Percentiles rank a stretch among this genome's conserved stretches.
These are phyloP conservation scores for Saccharomyces eubayanus DNA, from an alignment of 805 yeast genomes.

Conservation along the genomic window DNA sequence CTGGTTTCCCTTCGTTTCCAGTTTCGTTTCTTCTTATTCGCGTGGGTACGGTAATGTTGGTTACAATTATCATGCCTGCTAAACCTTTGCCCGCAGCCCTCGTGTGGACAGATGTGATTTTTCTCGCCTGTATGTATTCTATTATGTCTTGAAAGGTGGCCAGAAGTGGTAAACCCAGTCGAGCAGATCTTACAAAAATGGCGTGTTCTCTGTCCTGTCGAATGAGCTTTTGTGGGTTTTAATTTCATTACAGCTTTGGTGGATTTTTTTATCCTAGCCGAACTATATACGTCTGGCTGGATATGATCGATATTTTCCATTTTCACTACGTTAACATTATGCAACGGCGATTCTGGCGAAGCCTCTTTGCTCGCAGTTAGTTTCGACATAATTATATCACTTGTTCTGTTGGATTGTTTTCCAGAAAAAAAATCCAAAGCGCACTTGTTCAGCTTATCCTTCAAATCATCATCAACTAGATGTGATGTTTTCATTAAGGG, in stretches of 20 bases:
- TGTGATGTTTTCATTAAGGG: constrained; percentile 12
- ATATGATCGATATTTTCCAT: not conserved
- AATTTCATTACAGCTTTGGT: not conserved
- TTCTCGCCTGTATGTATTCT: constrained; percentile 90
- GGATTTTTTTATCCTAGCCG: not conserved
- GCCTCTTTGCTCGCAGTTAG: not conserved
- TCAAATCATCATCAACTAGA: constrained; percentile 16
- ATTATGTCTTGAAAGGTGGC: constrained; percentile 83
- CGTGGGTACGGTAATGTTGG: constrained; percentile 85
- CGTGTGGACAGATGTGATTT: constrained; percentile 74
- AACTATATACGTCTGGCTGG: not conserved
- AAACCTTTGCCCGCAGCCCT: constrained; percentile 71
- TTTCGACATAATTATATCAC: not conserved
- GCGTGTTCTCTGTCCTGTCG: constrained; percentile 19
- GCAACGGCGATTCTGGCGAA: not conserved
- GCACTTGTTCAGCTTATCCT: constrained; percentile 13
- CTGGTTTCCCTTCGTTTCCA: not conserved
- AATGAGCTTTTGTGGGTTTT: not conserved
- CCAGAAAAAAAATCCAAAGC: not conserved
- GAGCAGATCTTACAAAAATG: constrained; percentile 26
- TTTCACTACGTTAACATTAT: not conserved
- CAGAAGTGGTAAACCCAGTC: constrained; percentile 67
- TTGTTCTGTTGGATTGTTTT: not conserved
- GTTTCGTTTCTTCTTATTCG: constrained; percentile 32
- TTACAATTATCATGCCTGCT: constrained; percentile 91